A percentile compares a stretch with the other conserved stretches of the same genome.
phyloP scores from a whole-genome alignment of 192 early-diverging fungal genomes.

The Gaertneriomyces semiglobifer region DNA sequence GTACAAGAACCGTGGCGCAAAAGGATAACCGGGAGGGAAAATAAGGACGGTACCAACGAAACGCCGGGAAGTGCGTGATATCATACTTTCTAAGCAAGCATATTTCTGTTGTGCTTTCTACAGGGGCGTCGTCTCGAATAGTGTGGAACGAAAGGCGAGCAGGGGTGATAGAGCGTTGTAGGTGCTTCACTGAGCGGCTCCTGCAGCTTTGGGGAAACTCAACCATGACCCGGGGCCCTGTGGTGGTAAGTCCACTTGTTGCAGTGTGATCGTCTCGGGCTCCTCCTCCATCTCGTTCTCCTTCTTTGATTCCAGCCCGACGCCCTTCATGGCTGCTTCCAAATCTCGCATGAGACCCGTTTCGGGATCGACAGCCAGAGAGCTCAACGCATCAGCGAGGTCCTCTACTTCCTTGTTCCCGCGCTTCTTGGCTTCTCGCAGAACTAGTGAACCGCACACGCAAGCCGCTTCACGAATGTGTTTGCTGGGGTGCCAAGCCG shows the following conservation, averaged over 20 bases:
- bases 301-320: constrained; percentile 7
- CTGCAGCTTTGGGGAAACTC: constrained; percentile 16
- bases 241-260: constrained; percentile 24
- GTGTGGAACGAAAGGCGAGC: too few species aligned
- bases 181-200: constrained; percentile 6
- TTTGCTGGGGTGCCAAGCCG: constrained; percentile 26
- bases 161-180: too few species aligned
- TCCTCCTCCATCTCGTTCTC: constrained; percentile 18
- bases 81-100: too few species aligned
- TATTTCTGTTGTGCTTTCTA: too few species aligned
- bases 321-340: constrained; percentile 21
- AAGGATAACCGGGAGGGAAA: too few species aligned
- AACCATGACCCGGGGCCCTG: constrained; percentile 5
- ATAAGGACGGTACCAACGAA: too few species aligned
- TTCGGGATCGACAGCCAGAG: constrained; percentile 24
- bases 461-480: constrained; percentile 25
- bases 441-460: constrained; percentile 24
- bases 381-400: constrained; percentile 25
- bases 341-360: constrained; percentile 28
- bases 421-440: constrained; percentile 23
- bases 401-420: constrained; percentile 24
- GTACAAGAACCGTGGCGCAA: too few species aligned
- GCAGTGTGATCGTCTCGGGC: constrained; percentile 14
- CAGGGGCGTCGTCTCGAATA: too few species aligned
- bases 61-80: too few species aligned